These are phyloP conservation scores for Atalantia buxifolia DNA, from an alignment of 345 rosid species.

Conservation along the genomic window DNA sequence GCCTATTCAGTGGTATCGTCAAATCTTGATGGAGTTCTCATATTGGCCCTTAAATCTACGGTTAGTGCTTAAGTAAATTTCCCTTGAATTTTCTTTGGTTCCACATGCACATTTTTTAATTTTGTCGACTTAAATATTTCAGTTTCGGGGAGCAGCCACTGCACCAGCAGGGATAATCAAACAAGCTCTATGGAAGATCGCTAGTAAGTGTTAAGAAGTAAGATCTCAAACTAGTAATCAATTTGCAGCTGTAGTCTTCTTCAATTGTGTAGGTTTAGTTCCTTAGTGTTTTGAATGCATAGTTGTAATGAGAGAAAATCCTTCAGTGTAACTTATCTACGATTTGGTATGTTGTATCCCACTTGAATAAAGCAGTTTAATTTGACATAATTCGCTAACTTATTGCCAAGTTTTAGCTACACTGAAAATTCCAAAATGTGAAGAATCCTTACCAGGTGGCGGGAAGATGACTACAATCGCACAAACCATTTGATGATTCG, in stretches of 20 bases:
- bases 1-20: constrained; percentile 62
- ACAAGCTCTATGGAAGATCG: constrained; percentile 56
- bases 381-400: background rate
- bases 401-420: background rate
- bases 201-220: constrained; percentile 34
- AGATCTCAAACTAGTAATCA: constrained; percentile 2
- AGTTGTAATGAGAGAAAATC: background rate
- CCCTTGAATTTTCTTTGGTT: background rate
- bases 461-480: background rate
- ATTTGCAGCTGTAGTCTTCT: constrained; percentile 1
- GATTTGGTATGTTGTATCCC: background rate
- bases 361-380: background rate
- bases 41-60: constrained; percentile 63
- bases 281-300: background rate
- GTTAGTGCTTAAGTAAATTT: constrained; percentile 26
- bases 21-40: constrained; percentile 56
- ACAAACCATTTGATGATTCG: background rate
- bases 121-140: constrained; percentile 14
- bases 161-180: constrained; percentile 64
- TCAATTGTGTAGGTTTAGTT: constrained; percentile 1
- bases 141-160: constrained; percentile 66
- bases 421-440: background rate
- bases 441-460: background rate
- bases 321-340: background rate
- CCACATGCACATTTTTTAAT: background rate